Conservation (phyloP, 257 asterid genomes). For the Marsdenia floribunda region DNA sequence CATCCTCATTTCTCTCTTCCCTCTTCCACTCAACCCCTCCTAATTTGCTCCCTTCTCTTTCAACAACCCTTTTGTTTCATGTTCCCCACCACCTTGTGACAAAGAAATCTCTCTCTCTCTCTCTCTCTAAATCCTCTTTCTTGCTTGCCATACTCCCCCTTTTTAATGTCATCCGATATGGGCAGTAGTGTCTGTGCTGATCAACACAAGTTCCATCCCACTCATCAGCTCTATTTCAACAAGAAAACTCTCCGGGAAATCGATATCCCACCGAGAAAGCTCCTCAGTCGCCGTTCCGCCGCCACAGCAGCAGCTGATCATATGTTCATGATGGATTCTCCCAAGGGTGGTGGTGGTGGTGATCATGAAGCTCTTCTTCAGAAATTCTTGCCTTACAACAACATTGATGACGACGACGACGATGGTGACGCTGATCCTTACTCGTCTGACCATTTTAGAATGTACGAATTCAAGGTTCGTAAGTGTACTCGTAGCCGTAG, state of each 20-base stretch:
- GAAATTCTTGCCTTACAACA: constrained; percentile 67
- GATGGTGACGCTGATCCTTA: constrained; percentile 53
- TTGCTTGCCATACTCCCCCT: too few relatives aligned
- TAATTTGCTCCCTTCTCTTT: background rate
- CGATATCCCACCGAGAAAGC: constrained; percentile 80
- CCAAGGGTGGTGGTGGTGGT: constrained; percentile 24
- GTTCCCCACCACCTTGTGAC: background rate
- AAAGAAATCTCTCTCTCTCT: background rate
- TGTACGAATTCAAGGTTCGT: constrained; percentile 86
- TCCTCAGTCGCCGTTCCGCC: constrained; percentile 44
- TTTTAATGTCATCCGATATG: constrained; percentile 27
- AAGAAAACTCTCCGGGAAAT: constrained; percentile 63
- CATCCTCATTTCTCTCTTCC: constrained; percentile 2
- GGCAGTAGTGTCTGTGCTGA: constrained; percentile 49
- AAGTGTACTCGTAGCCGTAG: constrained; percentile 87
- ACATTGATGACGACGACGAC: constrained; percentile 28
- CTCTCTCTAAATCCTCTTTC: too few relatives aligned
- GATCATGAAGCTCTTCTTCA: constrained; percentile 43
- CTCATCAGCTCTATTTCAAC: constrained; percentile 66
- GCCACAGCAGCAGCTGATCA: constrained; percentile 17
- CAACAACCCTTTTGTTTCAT: background rate
- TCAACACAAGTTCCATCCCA: constrained; percentile 49
- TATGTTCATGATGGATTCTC: constrained; percentile 36
- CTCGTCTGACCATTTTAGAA: constrained; percentile 80
- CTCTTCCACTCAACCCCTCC: background rate